A percentile compares a stretch with the other conserved stretches of the same genome.
Evolutionary conservation across 208 protist species (phyloP).

Genomic region (Leishmania major): DNA sequence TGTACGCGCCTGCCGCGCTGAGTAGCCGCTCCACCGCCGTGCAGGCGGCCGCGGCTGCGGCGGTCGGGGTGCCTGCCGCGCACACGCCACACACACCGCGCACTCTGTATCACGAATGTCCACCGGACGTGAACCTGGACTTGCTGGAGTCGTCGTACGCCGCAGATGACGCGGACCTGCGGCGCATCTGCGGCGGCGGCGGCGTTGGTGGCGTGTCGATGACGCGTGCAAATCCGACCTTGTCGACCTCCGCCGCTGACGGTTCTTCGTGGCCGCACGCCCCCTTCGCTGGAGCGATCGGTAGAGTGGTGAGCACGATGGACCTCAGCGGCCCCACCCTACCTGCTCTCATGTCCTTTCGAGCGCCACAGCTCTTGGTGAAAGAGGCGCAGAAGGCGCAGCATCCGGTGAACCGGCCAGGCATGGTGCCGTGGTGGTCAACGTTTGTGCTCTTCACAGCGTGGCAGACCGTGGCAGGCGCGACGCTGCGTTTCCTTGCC

Average conservation of each 20-base stretch:
- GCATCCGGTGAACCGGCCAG: conserved; percentile 62
- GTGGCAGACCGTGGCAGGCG: conserved; percentile 49
- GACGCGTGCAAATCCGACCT: background rate
- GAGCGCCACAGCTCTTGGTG: conserved; percentile 26
- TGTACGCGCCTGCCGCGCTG: conserved; percentile 14
- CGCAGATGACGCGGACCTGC: conserved; percentile 19
- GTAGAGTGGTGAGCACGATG: background rate
- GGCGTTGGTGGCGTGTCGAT: background rate
- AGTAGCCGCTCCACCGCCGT: background rate
- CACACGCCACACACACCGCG: background rate
- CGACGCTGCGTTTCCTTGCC: conserved; percentile 64
- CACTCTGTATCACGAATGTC: conserved; percentile 28
- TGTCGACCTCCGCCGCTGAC: background rate
- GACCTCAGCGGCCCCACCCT: background rate
- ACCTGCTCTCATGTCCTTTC: conserved; percentile 22
- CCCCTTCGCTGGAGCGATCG: background rate
- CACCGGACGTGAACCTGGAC: conserved; percentile 12
- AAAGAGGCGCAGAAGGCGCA: conserved; percentile 24
- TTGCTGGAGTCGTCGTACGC: conserved; percentile 21
- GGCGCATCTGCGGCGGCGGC: conserved; percentile 3
- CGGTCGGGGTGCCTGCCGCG: background rate
- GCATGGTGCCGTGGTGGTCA: conserved; percentile 88
- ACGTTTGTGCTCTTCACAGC: conserved; percentile 73
- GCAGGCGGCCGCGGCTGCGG: background rate
- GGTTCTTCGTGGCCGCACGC: background rate